These are phyloP conservation scores for Pyrus hybrid DNA, from an alignment of 331 rosid species.

Conservation along the genomic window DNA sequence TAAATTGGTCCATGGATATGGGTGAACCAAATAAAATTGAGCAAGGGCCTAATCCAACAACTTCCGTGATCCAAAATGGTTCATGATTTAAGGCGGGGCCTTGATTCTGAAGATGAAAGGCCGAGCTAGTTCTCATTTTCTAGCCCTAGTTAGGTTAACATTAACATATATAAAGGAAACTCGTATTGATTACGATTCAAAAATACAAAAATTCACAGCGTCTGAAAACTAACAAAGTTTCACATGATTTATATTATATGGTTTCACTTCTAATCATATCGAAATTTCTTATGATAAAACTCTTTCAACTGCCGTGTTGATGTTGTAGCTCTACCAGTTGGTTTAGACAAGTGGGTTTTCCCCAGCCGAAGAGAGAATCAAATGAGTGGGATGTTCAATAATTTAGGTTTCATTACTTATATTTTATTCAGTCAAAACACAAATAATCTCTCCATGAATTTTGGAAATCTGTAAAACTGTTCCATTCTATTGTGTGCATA, in stretches of 20 bases:
- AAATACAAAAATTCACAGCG: background rate
- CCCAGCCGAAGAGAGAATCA: background rate
- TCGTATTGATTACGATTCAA: too few relatives aligned
- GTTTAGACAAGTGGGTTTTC: background rate
- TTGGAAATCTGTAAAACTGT: background rate
- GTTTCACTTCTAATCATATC: background rate
- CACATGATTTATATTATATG: too few relatives aligned
- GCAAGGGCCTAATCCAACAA: background rate
- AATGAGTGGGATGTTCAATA: background rate
- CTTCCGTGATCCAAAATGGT: background rate
- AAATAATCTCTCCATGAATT: too few relatives aligned
- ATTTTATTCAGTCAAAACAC: background rate
- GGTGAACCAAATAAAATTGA: background rate
- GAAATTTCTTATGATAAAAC: too few relatives aligned
- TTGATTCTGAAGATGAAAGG: background rate
- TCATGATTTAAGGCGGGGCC: background rate
- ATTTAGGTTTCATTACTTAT: background rate
- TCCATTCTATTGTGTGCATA: too few relatives aligned
- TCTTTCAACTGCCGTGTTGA: too few relatives aligned
- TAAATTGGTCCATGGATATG: background rate
- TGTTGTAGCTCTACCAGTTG: too few relatives aligned
- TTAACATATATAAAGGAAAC: too few relatives aligned
- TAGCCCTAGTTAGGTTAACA: background rate
- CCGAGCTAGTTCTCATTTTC: background rate
- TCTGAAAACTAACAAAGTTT: background rate